Percentiles rank a stretch among this genome's conserved stretches.
Evolutionary conservation across 139 green algal species (phyloP).

Genomic region (Prasinococcaceae sp.): DNA sequence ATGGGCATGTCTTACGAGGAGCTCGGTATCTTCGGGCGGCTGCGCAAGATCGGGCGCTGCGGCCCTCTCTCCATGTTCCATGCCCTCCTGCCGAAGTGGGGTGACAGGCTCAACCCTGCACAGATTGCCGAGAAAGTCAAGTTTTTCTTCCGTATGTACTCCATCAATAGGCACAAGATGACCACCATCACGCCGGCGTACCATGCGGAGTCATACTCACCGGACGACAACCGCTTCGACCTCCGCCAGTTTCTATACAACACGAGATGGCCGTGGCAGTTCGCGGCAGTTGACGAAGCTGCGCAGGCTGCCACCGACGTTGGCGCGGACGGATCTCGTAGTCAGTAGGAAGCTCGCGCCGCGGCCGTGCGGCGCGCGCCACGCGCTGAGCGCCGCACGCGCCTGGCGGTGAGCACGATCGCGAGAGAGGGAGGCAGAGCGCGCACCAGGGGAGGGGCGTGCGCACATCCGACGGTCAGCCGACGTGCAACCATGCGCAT

Average conservation of each 20-base stretch:
- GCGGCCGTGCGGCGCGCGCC: too few relatives aligned
- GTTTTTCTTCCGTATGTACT: constrained; percentile 87
- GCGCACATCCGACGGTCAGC: too few relatives aligned
- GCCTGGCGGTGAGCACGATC: too few relatives aligned
- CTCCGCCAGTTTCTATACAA: constrained; percentile 92
- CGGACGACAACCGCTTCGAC: constrained; percentile 91
- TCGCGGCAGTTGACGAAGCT: too few relatives aligned
- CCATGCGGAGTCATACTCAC: constrained; percentile 86
- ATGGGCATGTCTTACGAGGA: constrained; percentile 95
- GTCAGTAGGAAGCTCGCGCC: too few relatives aligned
- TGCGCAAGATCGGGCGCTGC: constrained; percentile 71
- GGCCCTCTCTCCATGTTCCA: constrained; percentile 82
- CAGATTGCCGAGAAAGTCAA: constrained; percentile 60
- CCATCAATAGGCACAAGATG: constrained; percentile 91
- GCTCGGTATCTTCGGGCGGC: constrained; percentile 69
- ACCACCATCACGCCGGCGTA: constrained; percentile 90
- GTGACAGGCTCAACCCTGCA: constrained; percentile 9
- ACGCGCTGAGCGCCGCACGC: too few relatives aligned
- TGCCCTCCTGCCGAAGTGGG: constrained; percentile 33
- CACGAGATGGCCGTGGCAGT: constrained; percentile 33
- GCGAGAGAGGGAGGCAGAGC: too few relatives aligned
- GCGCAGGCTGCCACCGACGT: too few relatives aligned
- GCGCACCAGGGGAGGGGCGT: too few relatives aligned
- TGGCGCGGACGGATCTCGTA: too few relatives aligned
- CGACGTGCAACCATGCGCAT: too few relatives aligned